Evolutionary conservation across 116 monocot species (phyloP), one percentile per base, ranked within the genome.

Genomic region (Trichopus zeylanicus): DNA sequence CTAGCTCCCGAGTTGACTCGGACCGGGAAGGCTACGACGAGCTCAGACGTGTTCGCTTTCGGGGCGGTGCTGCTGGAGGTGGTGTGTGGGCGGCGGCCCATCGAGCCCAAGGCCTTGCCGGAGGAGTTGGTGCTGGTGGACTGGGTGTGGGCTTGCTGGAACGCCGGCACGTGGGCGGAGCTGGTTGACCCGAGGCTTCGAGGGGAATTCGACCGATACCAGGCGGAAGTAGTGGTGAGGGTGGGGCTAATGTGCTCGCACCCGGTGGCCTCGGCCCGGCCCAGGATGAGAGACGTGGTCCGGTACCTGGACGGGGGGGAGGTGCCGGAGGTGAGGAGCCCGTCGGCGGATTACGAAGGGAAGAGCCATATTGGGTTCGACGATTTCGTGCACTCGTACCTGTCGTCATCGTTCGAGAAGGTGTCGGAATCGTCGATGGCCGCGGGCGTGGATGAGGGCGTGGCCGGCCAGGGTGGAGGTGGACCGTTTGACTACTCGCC

Each of bases 101-200:
- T 80, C n/a, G 61, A 70, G 51, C 57, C 13, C 26, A 30, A 74
- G 28, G 74, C 55, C 5, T 1, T 13, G 32, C 31, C 47, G 8
- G 70, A 58, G 35, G 62, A 70, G 48, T 24, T 65, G 13, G 51
- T 75, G 16, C 59, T 81, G 59, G 73, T 79, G 7, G 80, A 77
- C 22, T 79, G 73, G 79, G 76, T 83, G 29, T 66, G 60, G 70
- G 70, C 67, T 31, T 29, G 31, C 16, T 82, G 78, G 82, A 19
- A 6, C 5, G 12, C 21, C 11, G 82, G 38, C 23, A 48, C 33
- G 42, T 64, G 54, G 46, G 8, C 16, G 3, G 77, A 77, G 1
- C 70, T 57, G 39, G 73, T 70, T 26, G 82, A 82, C 29, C 34
- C 24, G 2, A 66, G 59, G 13, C 31, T 80, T 11, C 21, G 18